Evolutionary conservation across 1,139 yeast genomes (phyloP), one percentile per base, ranked within the genome.

Genomic region (Taphrina wiesneri): DNA sequence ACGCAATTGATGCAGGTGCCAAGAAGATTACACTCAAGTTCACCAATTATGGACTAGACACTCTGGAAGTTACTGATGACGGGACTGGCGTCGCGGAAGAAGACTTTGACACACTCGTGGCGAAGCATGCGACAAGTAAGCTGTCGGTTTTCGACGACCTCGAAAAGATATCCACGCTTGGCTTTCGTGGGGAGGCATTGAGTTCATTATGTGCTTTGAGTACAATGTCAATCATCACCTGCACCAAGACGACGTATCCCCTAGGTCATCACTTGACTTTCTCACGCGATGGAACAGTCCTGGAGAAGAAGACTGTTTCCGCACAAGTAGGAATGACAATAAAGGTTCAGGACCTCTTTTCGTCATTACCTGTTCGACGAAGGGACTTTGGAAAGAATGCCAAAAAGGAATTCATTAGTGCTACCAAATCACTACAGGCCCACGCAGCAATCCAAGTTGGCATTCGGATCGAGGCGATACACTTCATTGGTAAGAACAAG

Each of bases 161-260:
- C 32, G 77, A 78, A 6, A 72, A 73, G 2, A 83, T 87, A 5
- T 71, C 72, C 2, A 86, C 93, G 0, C 77, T 87, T 49, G 96
- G 96, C 0, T 90, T 90, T 72, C 80, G 96, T 74, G 96, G 96
- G 26, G 96, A 90, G 75, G 96, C 96, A 0, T 77, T 90, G 72
- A 85, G 88, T 71, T 87, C 96, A 0, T 74, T 90, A 17, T 86
- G 92, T 73, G 80, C 86, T 0, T 77, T 88, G n/a, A 78, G 83
- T 3, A 76, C 85, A 3, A 69, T 81, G 25, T 74, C 75, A 11
- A 79, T 91, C 0, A 77, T 76, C 1, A 90, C 97, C 0, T 82
- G 88, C 13, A 80, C 85, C 0, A 74, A 74, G 1, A 72, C 73
- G 0, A 75, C 76, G 6, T 80, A 83, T 6, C 95, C 96, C 0